Percentiles rank a stretch among this genome's conserved stretches.
Evolutionary conservation across 495 filamentous ascomycete species (phyloP).

Genomic region (Talaromyces wortmannii): DNA sequence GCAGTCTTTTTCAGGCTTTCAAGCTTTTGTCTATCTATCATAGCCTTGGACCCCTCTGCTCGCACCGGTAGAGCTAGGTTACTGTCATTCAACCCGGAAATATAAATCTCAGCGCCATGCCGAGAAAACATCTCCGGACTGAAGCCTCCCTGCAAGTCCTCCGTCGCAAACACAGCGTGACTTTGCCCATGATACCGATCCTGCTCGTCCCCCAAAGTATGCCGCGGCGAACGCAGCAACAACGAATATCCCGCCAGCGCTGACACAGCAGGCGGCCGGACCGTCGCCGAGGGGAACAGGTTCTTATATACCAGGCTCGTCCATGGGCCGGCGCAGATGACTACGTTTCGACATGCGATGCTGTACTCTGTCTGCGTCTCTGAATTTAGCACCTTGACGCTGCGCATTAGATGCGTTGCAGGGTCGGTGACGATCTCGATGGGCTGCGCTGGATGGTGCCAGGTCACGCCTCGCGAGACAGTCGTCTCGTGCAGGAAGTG

Average conservation of each 20-base stretch:
- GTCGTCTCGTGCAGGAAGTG: conserved; percentile 55
- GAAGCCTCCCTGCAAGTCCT: conserved; percentile 37
- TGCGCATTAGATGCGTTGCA: conserved; percentile 34
- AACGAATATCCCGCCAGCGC: conserved; percentile 68
- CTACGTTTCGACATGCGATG: conserved; percentile 45
- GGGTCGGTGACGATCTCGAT: conserved; percentile 43
- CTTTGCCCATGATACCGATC: conserved; percentile 33
- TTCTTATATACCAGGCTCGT: conserved; percentile 51
- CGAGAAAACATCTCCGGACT: conserved; percentile 71
- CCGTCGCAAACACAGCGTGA: conserved; percentile 65
- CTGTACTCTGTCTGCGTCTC: conserved; percentile 13
- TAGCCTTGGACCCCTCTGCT: conserved; percentile 37
- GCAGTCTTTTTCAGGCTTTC: conserved; percentile 46
- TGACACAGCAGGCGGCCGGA: conserved; percentile 42
- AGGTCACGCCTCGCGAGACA: conserved; percentile 49
- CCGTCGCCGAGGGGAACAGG: conserved; percentile 52
- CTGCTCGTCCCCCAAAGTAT: conserved; percentile 20
- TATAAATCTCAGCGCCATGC: conserved; percentile 57
- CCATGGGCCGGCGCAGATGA: conserved; percentile 69
- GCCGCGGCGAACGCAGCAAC: conserved; percentile 55
- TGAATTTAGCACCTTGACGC: conserved; percentile 36
- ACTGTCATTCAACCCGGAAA: conserved; percentile 64
- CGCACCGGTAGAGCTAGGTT: conserved; percentile 49
- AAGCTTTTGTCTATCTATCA: conserved; percentile 37
- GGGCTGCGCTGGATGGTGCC: conserved; percentile 59